Evolutionary conservation across 2,329 filamentous ascomycete species (phyloP).

Genomic region (Monosporascus sp.): DNA sequence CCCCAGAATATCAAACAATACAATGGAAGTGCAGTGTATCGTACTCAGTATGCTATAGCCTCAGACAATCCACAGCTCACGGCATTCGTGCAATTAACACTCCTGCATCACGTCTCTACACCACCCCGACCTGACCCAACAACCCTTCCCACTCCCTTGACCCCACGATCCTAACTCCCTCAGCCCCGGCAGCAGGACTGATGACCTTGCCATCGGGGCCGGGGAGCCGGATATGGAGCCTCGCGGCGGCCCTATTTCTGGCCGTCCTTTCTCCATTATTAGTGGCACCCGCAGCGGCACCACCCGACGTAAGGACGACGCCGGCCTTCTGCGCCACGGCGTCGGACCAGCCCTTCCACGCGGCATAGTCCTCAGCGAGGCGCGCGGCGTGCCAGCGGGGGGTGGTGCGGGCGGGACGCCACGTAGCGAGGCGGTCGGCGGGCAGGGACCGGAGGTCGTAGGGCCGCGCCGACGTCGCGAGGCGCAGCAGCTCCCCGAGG

Average conservation of each 20-base stretch:
- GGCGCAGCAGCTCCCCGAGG: conserved; percentile 58
- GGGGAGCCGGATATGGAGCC: conserved; percentile 45
- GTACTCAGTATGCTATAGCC: too few species aligned
- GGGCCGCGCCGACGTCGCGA: conserved; percentile 50
- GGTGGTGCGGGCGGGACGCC: conserved; percentile 60
- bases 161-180: conserved; percentile 46
- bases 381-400: conserved; percentile 62
- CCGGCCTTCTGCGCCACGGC: conserved; percentile 49
- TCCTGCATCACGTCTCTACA: conserved; percentile 8
- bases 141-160: conserved; percentile 51
- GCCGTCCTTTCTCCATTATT: conserved; percentile 20
- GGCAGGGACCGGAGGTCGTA: conserved; percentile 56
- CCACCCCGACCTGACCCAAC: conserved; percentile 36
- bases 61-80: too few species aligned
- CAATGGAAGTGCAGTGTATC: too few species aligned
- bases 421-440: conserved; percentile 52
- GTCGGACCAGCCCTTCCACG: conserved; percentile 55
- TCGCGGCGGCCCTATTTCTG: conserved; percentile 37
- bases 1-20: neutral
- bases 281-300: conserved; percentile 8
- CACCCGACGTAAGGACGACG: conserved; percentile 25
- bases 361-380: conserved; percentile 60
- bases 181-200: conserved; percentile 20
- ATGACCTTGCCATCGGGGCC: conserved; percentile 36
- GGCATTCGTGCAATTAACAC: neutral